phyloP scores from a whole-genome alignment of 2,329 filamentous ascomycete species.

The Botrytis porri region DNA sequence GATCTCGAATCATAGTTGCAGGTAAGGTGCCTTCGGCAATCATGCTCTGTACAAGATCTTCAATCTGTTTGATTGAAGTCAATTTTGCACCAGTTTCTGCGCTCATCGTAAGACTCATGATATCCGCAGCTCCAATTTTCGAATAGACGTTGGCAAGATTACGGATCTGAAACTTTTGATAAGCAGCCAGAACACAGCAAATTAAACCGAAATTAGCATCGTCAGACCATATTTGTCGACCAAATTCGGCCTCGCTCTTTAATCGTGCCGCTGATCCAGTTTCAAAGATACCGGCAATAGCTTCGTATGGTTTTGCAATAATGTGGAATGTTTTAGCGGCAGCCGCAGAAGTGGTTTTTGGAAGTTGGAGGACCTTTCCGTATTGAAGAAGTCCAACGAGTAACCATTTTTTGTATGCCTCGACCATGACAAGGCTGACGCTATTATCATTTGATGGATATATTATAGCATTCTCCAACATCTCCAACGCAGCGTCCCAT shows the following conservation, averaged over 20 bases:
- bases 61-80: conserved; percentile 43
- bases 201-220: conserved; percentile 75
- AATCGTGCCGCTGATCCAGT: conserved; percentile 56
- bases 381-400: conserved; percentile 69
- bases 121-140: conserved; percentile 53
- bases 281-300: conserved; percentile 67
- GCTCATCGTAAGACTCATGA: conserved; percentile 51
- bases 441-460: conserved; percentile 62
- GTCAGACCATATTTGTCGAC: conserved; percentile 58
- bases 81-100: conserved; percentile 51
- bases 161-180: conserved; percentile 72
- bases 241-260: conserved; percentile 60
- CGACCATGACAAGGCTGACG: conserved; percentile 75
- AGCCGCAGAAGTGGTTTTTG: conserved; percentile 52
- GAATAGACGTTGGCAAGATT: conserved; percentile 70
- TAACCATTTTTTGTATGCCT: conserved; percentile 90
- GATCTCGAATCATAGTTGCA: conserved; percentile 46
- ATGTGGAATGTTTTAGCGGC: conserved; percentile 56
- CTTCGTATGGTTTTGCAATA: conserved; percentile 67
- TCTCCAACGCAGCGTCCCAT: conserved; percentile 61
- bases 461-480: conserved; percentile 63
- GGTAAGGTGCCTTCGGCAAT: conserved; percentile 52
- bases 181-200: conserved; percentile 64
- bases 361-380: conserved; percentile 56
- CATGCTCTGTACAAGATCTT: conserved; percentile 53